Percentiles rank a stretch among this genome's conserved stretches.
These are phyloP conservation scores for Salix arbutifolia DNA, from an alignment of 345 rosid genomes.

Conservation along the genomic window DNA sequence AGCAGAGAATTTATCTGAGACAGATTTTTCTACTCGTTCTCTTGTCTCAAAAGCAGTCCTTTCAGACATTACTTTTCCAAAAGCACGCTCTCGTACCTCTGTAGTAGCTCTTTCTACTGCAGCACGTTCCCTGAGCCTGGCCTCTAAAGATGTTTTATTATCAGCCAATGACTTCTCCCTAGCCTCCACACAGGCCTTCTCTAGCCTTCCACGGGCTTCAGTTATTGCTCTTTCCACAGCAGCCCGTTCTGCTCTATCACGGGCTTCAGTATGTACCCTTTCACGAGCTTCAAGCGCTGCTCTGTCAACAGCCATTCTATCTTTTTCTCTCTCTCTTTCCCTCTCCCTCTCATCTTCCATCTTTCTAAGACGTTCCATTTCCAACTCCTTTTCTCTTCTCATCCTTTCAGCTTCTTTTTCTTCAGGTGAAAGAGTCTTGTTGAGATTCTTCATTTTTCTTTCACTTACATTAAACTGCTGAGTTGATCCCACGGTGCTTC, in stretches of 20 bases:
- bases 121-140: slow-evolving; percentile 78
- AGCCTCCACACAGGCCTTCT: slow-evolving; percentile 90
- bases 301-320: slow-evolving; percentile 82
- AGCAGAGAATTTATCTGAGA: slow-evolving; percentile 55
- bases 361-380: slow-evolving; percentile 62
- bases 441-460: slow-evolving; percentile 35
- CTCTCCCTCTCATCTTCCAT: slow-evolving; percentile 85
- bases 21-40: slow-evolving; percentile 58
- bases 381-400: slow-evolving; percentile 57
- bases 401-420: slow-evolving; percentile 53
- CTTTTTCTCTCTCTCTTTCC: slow-evolving; percentile 90
- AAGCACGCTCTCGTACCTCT: slow-evolving; percentile 93
- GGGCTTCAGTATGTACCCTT: slow-evolving; percentile 42
- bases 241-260: slow-evolving; percentile 53
- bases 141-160: slow-evolving; percentile 53
- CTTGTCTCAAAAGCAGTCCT: slow-evolving; percentile 66
- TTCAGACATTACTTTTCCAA: slow-evolving; percentile 52
- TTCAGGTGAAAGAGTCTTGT: slow-evolving; percentile 29
- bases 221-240: slow-evolving; percentile 61
- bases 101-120: slow-evolving; percentile 88
- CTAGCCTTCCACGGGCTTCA: slow-evolving; percentile 89
- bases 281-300: slow-evolving; percentile 54
- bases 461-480: slow-evolving; percentile 29
- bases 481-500: slow-evolving; percentile 28
- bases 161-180: slow-evolving; percentile 55